These are phyloP conservation scores for Acanthamoeba healyi DNA, from an alignment of 208 protist species.

Conservation along the genomic window DNA sequence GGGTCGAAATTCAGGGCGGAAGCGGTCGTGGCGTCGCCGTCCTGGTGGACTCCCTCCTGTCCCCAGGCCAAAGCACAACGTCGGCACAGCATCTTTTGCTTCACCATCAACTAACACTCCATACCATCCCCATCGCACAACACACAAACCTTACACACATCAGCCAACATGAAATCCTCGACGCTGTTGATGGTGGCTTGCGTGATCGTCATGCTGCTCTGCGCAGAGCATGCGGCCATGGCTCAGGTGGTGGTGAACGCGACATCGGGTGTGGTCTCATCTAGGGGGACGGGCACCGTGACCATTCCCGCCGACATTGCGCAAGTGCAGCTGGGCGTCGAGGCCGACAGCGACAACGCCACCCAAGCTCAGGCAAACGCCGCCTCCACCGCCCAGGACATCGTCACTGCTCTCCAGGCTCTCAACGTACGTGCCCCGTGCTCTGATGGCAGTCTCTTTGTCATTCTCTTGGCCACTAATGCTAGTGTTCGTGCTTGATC, in stretches of 20 bases:
- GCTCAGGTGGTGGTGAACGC: background rate
- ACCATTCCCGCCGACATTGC: slow-evolving; percentile 10
- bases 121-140: background rate
- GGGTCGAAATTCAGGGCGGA: background rate
- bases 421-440: background rate
- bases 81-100: too few species aligned
- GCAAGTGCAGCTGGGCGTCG: slow-evolving; percentile 4
- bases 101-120: too few species aligned
- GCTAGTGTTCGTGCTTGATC: background rate
- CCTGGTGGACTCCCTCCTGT: too few species aligned
- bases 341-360: background rate
- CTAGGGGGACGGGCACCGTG: background rate
- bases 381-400: background rate
- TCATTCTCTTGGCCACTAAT: background rate
- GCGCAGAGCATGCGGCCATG: background rate
- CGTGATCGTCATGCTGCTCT: background rate
- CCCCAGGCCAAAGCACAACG: too few species aligned
- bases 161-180: background rate
- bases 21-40: background rate
- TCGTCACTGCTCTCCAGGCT: slow-evolving; percentile 5
- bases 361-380: background rate
- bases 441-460: background rate
- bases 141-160: background rate
- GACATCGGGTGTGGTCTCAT: background rate
- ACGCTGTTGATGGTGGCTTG: background rate